Base-by-base conservation (phyloP, 257 asterid genomes). In the Lycium ferocissimum region DNA sequence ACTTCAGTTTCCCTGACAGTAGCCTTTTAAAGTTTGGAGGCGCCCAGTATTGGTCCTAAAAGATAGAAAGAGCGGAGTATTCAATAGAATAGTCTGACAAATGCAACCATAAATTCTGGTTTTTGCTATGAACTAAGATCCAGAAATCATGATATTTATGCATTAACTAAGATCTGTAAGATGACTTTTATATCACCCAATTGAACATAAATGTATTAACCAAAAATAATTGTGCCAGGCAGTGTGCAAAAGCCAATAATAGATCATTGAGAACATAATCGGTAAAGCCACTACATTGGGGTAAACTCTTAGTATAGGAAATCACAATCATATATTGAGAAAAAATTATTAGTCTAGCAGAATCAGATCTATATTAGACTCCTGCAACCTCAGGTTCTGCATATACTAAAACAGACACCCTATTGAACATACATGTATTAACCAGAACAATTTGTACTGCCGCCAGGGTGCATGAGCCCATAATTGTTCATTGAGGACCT, bases 21-120 rank as follows among this genome's bases (percentile, higher is more conserved):
- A 90, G 83, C 89, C 92, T 89, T 85, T 82, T 91, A 75, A 92
- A 91, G 85, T 89, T 91, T 81, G 92, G 90, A 69, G 93, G 92
- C 26, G 93, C 92, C 91, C 91, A 90, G 73, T 89, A 91, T 86
- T 89, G 93, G 49, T 87, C 91, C 93, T 92, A 82, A 53, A 70
- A 73, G 53, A 61, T 33, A 40, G 18, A 54, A 45, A 37, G 15
- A 62, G 53, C 45, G 14, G 35, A 51, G 33, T 20, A 38, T 26
- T 22, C 56, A 13, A 38, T 81, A 81, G 54, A 62, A 81, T 62
- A 76, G 84, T 43, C 57, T 20, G 43, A 43, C 65, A 26, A 26
- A 78, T 51, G 26, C 63, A 53, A 12, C 26, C 26, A 53, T 72
- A 78, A 26, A 53, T 51, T 78, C 15, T 13, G 82, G 65, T 26